Base-by-base conservation (phyloP, 2,329 filamentous ascomycete species). In the Aureobasidium sp. region DNA sequence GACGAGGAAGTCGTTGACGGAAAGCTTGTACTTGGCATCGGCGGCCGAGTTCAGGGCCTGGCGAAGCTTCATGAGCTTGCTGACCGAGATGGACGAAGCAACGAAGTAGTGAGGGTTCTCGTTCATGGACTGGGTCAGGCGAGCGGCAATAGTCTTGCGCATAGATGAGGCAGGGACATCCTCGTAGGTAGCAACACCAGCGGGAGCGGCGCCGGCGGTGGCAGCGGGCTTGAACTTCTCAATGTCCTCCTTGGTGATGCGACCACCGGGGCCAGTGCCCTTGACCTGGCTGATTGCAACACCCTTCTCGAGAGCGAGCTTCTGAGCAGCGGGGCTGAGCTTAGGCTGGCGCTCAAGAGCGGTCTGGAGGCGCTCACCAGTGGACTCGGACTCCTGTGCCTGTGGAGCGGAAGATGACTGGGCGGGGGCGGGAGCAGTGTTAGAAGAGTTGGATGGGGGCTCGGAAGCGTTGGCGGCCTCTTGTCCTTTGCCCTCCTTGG, bases 81-180 rank as follows among this genome's bases (percentile, higher is more conserved):
- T 84, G 67, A 99, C 94, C 63, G 93, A 97, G 73, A 99, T 84
- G 69, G 86, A 86, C 71, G 91, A 88, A 70, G 90, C 90, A 71
- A 99, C 93, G 75, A 93, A 99, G 86, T 96, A 99, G 84, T 97
- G 94, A 64, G 94, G 94, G 84, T 97, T 97, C 79, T 93, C 87
- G 77, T 89, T 86, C 76, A 90, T 84, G 47, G 93, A 97, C 80
- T 96, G 84, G 72, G 87, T 87, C 64, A 99, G 89, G 70, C 94
- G 91, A 77, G 80, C 86, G 76, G 94, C 94, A 76, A 99, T 99
- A 68, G 90, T 92, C 86, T 97, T 97, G 82, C 94, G 92, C 94
- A 99, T 99, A 75, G 89, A 88, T 72, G 83, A 88, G 69, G 92
- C 85, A 66, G 91, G 90, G 65, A 85, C 85, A 74, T 99, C 94